Conservation (phyloP, 2,329 filamentous ascomycete species). For the Sphaerulina musiva region DNA sequence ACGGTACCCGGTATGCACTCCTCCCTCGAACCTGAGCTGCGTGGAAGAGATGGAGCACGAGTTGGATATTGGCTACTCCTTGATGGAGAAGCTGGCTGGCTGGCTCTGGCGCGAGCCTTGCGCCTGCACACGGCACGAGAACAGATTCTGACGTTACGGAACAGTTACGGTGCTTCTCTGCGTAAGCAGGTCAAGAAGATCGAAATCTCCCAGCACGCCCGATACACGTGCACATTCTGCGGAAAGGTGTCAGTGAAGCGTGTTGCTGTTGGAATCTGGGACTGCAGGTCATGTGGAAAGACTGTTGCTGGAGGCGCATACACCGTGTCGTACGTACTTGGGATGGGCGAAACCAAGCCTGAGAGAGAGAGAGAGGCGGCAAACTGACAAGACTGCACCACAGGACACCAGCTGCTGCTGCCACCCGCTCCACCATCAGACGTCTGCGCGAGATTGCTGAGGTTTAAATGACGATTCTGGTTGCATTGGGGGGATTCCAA, state of each 20-base stretch:
- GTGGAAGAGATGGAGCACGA: constrained; percentile 9
- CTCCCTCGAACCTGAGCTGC: constrained; percentile 6
- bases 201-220: constrained; percentile 98
- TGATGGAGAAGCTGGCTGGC: background rate
- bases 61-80: background rate
- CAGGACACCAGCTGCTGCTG: constrained; percentile 86
- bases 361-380: background rate
- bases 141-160: constrained; percentile 13
- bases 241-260: constrained; percentile 77
- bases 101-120: constrained; percentile 1
- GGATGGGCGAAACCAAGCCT: background rate
- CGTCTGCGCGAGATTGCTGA: constrained; percentile 96
- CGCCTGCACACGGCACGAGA: background rate
- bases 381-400: constrained; percentile 16
- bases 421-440: constrained; percentile 92
- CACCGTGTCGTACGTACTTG: constrained; percentile 78
- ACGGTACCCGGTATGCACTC: constrained; percentile 77
- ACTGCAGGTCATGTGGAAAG: constrained; percentile 94
- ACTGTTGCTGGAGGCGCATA: constrained; percentile 89
- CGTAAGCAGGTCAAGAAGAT: constrained; percentile 99
- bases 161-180: constrained; percentile 95
- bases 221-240: constrained; percentile 97
- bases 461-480: constrained; percentile 54
- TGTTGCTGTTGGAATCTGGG: constrained; percentile 89
- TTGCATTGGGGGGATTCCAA: constrained; percentile 25